Evolutionary conservation across 1,284 basidiomycete species (phyloP).

Genomic region (Pascua sp.): DNA sequence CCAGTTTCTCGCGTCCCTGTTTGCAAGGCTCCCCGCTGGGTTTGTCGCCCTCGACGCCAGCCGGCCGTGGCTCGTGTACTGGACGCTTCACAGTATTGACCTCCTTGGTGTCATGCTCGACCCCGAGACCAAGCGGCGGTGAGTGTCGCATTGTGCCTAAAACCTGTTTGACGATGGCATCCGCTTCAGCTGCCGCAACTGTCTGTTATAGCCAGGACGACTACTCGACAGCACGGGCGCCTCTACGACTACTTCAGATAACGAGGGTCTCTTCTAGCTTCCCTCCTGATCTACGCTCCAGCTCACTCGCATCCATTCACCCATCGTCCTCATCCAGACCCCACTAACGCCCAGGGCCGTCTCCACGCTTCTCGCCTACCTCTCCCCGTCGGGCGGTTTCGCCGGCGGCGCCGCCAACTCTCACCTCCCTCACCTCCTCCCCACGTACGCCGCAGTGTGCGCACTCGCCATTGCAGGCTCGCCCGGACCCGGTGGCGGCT

Average conservation of each 20-base stretch:
- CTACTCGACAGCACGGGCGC: no score
- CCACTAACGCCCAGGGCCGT: conserved; percentile 32
- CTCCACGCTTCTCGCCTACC: conserved; percentile 66
- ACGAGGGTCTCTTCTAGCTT: no score
- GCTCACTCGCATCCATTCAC: neutral
- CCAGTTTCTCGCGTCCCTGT: conserved; percentile 39
- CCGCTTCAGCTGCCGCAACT: no score
- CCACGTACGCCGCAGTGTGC: conserved; percentile 85
- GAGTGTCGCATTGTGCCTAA: conserved; percentile 32
- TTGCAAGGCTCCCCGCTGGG: conserved; percentile 57
- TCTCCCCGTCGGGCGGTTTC: conserved; percentile 82
- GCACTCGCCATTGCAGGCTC: conserved; percentile 77
- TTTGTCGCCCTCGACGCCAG: conserved; percentile 85
- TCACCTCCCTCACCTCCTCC: conserved; percentile 81
- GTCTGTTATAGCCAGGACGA: no score
- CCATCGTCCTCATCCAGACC: conserved; percentile 2
- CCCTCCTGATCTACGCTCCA: no score
- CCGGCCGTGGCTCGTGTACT: conserved; percentile 87
- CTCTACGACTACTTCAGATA: no score
- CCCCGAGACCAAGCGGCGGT: conserved; percentile 68
- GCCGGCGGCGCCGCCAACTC: conserved; percentile 72
- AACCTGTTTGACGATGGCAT: no score
- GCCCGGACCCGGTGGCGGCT: conserved; percentile 60
- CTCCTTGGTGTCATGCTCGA: conserved; percentile 73
- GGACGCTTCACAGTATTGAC: conserved; percentile 79